Evolutionary conservation across 345 rosid genomes (phyloP), one percentile per base, ranked within the genome.

Genomic region (Citrus medica): DNA sequence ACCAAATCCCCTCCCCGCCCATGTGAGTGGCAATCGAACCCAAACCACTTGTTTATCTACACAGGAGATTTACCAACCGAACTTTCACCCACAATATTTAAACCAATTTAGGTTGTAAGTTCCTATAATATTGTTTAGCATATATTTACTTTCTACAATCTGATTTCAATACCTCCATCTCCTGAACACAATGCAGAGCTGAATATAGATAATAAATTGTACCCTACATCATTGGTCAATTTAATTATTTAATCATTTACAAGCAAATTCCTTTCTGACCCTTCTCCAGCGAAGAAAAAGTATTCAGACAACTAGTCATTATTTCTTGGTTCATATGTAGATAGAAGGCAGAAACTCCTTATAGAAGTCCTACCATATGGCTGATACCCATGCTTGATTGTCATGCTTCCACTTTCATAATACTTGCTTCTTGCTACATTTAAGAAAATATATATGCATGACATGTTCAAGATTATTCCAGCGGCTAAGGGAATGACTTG

Each of bases 321-420:
- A 40, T 59, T 19, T 48, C 42, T 32, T 22, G 14, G 51, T 46
- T 33, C 51, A 38, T 67, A 60, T 42, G 59, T 17, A 38, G 46
- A 55, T 28, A 17, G 56, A 58, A 74, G 64, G 55, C 56, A 71
- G 68, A 27, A 82, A 71, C 59, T 70, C 48, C 64, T 35, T 9
- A 4, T 55, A 37, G 27, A 53, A 69, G 55, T 46, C 46, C 19
- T 25, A 62, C 8, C 68, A 56, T 28, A 7, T 14, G 73, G 79
- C 56, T 71, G 67, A 1, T 48, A 1, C 33, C 67, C 25, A 42
- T 21, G 38, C 8, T 37, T 17, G 4, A 6, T 33, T 9, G 56
- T 55, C 61, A 66, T 24, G 0, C 12, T 13, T 79, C 40, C 30
- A 56, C 7, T 51, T 66, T n/a, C 66, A 33, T 28, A 60, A n/a